Base-by-base conservation (phyloP, 2,329 filamentous ascomycete species). In the Daldinia eschscholtzii region DNA sequence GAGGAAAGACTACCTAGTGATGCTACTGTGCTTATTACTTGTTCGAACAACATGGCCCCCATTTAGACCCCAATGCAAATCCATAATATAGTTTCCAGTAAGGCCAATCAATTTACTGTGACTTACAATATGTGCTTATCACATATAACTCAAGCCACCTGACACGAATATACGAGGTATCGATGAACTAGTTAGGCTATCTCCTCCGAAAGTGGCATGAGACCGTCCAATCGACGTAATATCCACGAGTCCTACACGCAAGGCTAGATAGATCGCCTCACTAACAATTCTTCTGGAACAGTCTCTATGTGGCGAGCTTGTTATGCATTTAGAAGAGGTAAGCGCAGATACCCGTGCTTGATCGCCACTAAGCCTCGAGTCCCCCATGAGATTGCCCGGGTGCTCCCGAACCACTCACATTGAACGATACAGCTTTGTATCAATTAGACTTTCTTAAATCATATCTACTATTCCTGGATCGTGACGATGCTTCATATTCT, bases 91-190 rank as follows among this genome's bases (percentile, higher is more conserved):
- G 20, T n/a, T 18, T 55, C 53, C 37, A 46, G 62, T 58, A 62
- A 58, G 35, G 9, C 20, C 18, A 18, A 37, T 62, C 20, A 44
- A 56, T 33, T 60, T 15, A 15, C 13, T 15, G 12, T 3, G 35
- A 23, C 35, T 39, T 37, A 33, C 12, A n/a, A 61, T 39, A 6
- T 48, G 53, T 39, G 15, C 20, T 42, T 46, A 65, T 56, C 53
- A 53, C 57, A 61, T 64, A 64, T 35, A 44, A 35, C 7, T 9
- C 5, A 20, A 42, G 37, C 59, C 65, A 67, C 65, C 57, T 68
- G 65, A 55, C 57, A 28, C 53, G 15, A 13, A 35, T 42, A n/a
- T n/a, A 33, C 12, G 6, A 61, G 18, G 4, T 12, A 3, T 52
- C 48, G 35, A 13, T 53, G 33, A 30, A 58, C 53, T n/a, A 55